These are phyloP conservation scores for Epichloe gansuensis DNA, from an alignment of 2,329 filamentous ascomycete genomes.

Conservation along the genomic window DNA sequence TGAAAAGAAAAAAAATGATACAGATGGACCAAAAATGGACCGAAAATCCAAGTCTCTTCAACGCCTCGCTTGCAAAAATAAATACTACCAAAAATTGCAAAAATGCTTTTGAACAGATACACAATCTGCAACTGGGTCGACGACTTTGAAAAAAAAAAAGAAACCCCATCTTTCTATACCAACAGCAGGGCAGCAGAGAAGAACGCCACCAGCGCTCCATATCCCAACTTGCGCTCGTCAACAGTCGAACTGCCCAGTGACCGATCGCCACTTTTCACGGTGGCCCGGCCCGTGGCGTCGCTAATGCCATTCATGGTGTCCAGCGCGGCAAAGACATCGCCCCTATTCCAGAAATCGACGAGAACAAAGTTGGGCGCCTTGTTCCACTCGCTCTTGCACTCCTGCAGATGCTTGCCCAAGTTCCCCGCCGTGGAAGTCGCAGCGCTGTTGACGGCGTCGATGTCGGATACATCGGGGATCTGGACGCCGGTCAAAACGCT, in stretches of 20 bases:
- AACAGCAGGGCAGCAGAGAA: slow-evolving; percentile 28
- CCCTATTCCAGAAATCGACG: slow-evolving; percentile 69
- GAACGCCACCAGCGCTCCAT: slow-evolving; percentile 30
- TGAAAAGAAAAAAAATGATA: background rate
- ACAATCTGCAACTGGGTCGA: too few relatives aligned
- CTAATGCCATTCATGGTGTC: slow-evolving; percentile 52
- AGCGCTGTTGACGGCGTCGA: slow-evolving; percentile 53
- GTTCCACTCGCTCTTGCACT: slow-evolving; percentile 47
- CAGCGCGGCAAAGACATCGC: slow-evolving; percentile 54
- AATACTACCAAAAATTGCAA: background rate
- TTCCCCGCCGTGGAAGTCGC: slow-evolving; percentile 38
- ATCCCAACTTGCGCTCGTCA: slow-evolving; percentile 14
- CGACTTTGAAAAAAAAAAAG: background rate
- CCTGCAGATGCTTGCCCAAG: slow-evolving; percentile 38
- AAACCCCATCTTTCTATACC: slow-evolving; percentile 10
- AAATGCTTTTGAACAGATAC: slow-evolving; percentile 5
- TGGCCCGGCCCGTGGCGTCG: slow-evolving; percentile 22
- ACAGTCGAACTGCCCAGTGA: slow-evolving; percentile 8
- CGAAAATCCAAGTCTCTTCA: too few relatives aligned
- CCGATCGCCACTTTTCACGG: slow-evolving; percentile 1
- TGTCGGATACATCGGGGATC: slow-evolving; percentile 46
- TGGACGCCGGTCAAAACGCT: slow-evolving; percentile 39
- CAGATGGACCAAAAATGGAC: too few relatives aligned
- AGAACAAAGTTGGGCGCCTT: slow-evolving; percentile 57
- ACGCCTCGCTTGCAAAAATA: background rate